A percentile compares a stretch with the other conserved stretches of the same genome.
Evolutionary conservation across 2,329 filamentous ascomycete genomes (phyloP).

Genomic region (Dactylonectria macrodidyma): DNA sequence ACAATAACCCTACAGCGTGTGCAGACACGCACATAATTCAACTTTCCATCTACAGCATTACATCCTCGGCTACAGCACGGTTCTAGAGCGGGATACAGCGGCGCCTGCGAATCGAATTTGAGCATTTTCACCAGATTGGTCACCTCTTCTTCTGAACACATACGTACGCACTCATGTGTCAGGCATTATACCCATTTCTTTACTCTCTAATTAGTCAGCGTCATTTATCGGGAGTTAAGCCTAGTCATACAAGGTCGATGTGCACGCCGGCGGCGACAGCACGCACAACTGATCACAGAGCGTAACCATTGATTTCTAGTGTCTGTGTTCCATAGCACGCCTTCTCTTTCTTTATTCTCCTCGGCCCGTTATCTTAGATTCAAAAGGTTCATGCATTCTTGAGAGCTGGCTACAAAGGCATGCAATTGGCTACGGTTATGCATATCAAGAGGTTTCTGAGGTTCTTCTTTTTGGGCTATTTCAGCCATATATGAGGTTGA

Average conservation of each 20-base stretch:
- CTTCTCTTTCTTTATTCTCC: neutral
- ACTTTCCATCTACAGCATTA: neutral
- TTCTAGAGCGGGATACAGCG: neutral
- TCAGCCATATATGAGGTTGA: neutral
- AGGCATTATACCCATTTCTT: conserved; percentile 21
- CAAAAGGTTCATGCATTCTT: conserved; percentile 4
- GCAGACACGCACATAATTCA: neutral
- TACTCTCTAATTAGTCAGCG: conserved; percentile 13
- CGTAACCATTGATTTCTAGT: conserved; percentile 4
- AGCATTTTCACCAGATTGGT: neutral
- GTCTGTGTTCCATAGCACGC: neutral
- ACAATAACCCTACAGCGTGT: neutral
- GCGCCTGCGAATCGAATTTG: neutral
- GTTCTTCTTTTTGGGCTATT: neutral
- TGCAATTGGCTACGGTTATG: conserved; percentile 16
- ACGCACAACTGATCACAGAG: neutral
- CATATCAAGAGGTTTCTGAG: conserved; percentile 18
- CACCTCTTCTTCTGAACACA: conserved; percentile 6
- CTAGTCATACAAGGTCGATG: neutral
- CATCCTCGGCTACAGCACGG: neutral
- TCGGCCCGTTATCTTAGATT: neutral
- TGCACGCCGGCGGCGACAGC: neutral
- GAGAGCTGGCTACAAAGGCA: conserved; percentile 21
- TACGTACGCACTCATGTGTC: conserved; percentile 11
- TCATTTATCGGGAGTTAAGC: conserved; percentile 3